Base-by-base conservation (phyloP, 768 basidiomycete genomes). In the Leccinum fibrillosum region DNA sequence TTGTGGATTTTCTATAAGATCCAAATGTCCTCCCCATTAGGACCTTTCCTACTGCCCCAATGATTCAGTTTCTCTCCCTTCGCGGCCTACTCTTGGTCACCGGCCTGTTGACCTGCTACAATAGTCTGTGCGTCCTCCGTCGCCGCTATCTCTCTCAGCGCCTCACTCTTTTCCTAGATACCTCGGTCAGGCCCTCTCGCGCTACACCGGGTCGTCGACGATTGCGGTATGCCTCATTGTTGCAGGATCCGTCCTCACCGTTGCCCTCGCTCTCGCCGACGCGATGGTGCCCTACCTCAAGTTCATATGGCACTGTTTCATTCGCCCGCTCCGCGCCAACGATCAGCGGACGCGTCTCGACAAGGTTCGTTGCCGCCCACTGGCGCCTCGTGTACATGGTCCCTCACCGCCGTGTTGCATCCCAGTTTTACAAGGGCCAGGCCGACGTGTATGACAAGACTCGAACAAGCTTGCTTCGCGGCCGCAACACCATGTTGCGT, bases 391-490 rank as follows among this genome's bases (percentile, higher is more conserved):
- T 7, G 2, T 25, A 2, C 23, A 21, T 42, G 5, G 11, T 17
- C 19, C 13, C 53, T 57, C 56, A 63, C 26, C 28, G 1, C 19
- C 5, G 8, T 28, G 8, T 50, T 13, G 28, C 21, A 32, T 51
- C 49, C 3, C 7, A 84, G 75, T 89, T 90, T 69, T 89, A 89
- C 66, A 68, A 76, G 49, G 84, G 84, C 7, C 88, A 90, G 66
- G 88, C 88, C 2, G 79, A 82, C 49, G 81, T 90, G 25, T 91
- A 92, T 67, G 89, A 91, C 75, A 71, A 75, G 42, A 91, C 89
- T 1, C 76, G 90, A 5, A 75, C 73, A 35, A 71, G 78, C 13
- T 76, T 91, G 0, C 76, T 91, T 2, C 80, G 86, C 10, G 90
- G 90, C 0, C 76, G 90, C 21, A 80, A 85, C 63, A 89, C 88